Conservation (phyloP, 805 yeast genomes). For the Ogataea minuta region DNA sequence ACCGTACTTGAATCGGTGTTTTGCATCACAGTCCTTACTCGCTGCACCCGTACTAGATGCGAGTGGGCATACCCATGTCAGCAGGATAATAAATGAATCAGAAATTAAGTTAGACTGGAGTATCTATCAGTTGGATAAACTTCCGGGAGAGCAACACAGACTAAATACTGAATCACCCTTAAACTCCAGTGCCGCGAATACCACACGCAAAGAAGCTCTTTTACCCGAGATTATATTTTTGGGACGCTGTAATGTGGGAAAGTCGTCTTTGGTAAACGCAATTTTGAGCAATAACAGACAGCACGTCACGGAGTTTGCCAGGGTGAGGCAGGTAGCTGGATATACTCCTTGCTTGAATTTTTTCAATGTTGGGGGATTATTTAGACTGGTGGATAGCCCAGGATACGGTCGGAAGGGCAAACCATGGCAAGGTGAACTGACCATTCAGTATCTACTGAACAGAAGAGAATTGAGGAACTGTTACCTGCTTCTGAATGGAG, state of each 20-base stretch:
- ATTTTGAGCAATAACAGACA: constrained; percentile 43
- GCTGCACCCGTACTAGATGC: constrained; percentile 6
- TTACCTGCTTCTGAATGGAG: constrained; percentile 60
- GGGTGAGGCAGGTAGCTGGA: constrained; percentile 35
- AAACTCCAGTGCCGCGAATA: constrained; percentile 1
- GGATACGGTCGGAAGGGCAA: constrained; percentile 82
- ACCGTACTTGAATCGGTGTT: constrained; percentile 17
- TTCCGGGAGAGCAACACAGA: constrained; percentile 51
- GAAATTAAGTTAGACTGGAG: constrained; percentile 60
- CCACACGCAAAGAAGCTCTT: constrained; percentile 19
- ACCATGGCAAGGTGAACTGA: constrained; percentile 64
- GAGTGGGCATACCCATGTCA: constrained; percentile 15
- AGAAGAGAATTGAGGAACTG: constrained; percentile 55
- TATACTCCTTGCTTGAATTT: constrained; percentile 66
- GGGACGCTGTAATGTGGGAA: constrained; percentile 87
- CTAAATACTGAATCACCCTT: background rate
- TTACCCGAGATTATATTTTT: constrained; percentile 75
- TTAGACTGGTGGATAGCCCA: constrained; percentile 80
- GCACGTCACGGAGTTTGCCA: constrained; percentile 41
- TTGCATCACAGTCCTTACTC: constrained; percentile 14
- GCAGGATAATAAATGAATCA: constrained; percentile 47
- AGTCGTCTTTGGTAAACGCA: constrained; percentile 71
- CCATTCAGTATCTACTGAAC: constrained; percentile 56
- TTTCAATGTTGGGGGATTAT: constrained; percentile 59
- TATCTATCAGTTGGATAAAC: constrained; percentile 46